Evolutionary conservation across 2,329 filamentous ascomycete species (phyloP), one percentile per base, ranked within the genome.

Genomic region (Ceratocystis lukuohia): DNA sequence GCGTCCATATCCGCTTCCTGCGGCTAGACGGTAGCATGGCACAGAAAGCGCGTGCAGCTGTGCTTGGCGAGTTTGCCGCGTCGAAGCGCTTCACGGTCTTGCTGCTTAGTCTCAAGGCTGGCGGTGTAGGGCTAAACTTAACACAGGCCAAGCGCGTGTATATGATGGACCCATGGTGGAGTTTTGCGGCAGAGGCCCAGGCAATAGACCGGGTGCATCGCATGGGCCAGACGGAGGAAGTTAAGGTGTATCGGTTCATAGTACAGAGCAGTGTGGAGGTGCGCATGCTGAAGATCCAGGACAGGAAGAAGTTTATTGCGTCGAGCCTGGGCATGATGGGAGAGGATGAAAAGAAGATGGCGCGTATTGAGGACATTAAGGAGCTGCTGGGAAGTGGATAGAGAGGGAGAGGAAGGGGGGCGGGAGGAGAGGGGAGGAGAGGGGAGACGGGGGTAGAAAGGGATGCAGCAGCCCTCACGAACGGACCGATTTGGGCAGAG

Each of bases 121-220:
- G 95, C 3, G 95, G 94, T 28, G 94, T 99, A 0, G 94, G 94
- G 0, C 80, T 99, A 56, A 99, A 99, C 73, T 76, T 99, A 69
- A 97, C 93, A 0, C 87, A 86, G 70, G 94, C 94, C 5, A 90
- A 87, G 69, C 81, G 89, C 65, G 95, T 99, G 4, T 99, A 88
- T 77, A 95, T 99, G 89, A 97, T 99, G 94, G 94, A 99, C 75
- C 94, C 94, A 0, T 99, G 94, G 94, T 99, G 94, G 94, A 95
- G 89, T 73, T 99, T 93, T 75, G 92, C 94, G 0, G 87, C 97
- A 12, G 94, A 99, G 76, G 91, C 92, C 4, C 94, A 99, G 76
- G 94, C 94, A 7, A 97, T 99, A 72, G 94, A 99, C 77, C 89
- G 94, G 1, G 91, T 99, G 44, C 94, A 99, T 78, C 85, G 94